phyloP scores from a whole-genome alignment of 2,329 filamentous ascomycete genomes.

The Cryphonectria japonica region DNA sequence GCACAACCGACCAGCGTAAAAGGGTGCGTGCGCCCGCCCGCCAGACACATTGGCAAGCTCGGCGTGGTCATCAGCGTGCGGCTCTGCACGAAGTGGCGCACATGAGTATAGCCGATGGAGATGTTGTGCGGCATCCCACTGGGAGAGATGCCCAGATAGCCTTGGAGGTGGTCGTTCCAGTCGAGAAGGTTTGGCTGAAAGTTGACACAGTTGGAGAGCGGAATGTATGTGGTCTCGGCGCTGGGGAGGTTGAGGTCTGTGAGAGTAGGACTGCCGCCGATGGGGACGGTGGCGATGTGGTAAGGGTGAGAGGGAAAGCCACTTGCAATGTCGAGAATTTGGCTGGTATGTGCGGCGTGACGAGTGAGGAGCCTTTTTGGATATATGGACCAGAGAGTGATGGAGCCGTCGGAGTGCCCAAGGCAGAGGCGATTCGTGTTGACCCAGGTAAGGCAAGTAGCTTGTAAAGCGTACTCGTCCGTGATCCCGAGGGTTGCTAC shows the following conservation, averaged over 20 bases:
- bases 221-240: constrained; percentile 57
- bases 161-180: constrained; percentile 60
- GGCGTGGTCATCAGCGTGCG: constrained; percentile 56
- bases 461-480: constrained; percentile 51
- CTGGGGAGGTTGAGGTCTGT: constrained; percentile 58
- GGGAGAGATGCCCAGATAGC: constrained; percentile 57
- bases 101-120: constrained; percentile 56
- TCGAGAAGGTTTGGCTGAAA: constrained; percentile 58
- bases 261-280: constrained; percentile 57
- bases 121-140: constrained; percentile 57
- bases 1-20: constrained; percentile 57
- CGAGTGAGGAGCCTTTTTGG: constrained; percentile 54
- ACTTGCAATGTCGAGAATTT: constrained; percentile 58
- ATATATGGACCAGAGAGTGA: constrained; percentile 60
- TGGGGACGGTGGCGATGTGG: constrained; percentile 57
- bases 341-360: constrained; percentile 56
- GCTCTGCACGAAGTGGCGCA: constrained; percentile 55
- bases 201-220: constrained; percentile 49
- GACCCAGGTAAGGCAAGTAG: constrained; percentile 59
- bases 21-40: constrained; percentile 55
- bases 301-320: constrained; percentile 61
- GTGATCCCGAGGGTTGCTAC: constrained; percentile 50
- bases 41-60: constrained; percentile 54
- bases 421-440: constrained; percentile 58
- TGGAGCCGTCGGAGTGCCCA: constrained; percentile 60